These are phyloP conservation scores for Irpex sp. DNA, from an alignment of 1,284 basidiomycete genomes.

Conservation along the genomic window DNA sequence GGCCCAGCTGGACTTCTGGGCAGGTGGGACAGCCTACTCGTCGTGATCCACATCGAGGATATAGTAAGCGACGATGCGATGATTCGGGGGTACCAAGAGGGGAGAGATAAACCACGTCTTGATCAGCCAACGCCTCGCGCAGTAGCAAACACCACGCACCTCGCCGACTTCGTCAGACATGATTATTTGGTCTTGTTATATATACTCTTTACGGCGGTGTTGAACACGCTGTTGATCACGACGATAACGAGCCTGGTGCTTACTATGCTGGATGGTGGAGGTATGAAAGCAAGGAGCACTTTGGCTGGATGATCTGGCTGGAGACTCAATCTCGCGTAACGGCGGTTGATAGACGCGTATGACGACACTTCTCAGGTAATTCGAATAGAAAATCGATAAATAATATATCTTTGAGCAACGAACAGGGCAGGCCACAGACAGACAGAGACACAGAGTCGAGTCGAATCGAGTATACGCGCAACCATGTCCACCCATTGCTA, in stretches of 20 bases:
- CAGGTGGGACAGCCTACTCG: slow-evolving; percentile 61
- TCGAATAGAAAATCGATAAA: neutral
- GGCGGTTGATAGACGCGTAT: neutral
- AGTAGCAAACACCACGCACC: neutral
- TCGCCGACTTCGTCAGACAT: slow-evolving; percentile 10
- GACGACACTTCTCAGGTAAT: neutral
- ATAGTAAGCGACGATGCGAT: neutral
- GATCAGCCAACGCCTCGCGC: neutral
- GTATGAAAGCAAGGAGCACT: neutral
- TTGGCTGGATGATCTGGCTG: neutral
- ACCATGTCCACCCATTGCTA: neutral
- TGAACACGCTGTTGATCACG: neutral
- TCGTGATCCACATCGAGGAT: neutral
- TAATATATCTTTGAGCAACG: neutral
- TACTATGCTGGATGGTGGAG: neutral
- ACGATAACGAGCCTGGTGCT: neutral
- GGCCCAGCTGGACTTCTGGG: slow-evolving; percentile 75
- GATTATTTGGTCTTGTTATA: neutral
- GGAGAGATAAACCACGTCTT: neutral
- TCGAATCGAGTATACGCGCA: neutral
- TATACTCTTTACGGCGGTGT: neutral
- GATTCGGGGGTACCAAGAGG: neutral
- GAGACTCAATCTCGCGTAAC: neutral
- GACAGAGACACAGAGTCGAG: neutral
- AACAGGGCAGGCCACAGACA: neutral